Evolutionary conservation across 805 yeast species (phyloP), one percentile per base, ranked within the genome.

Genomic region (Yarrowia porcina): DNA sequence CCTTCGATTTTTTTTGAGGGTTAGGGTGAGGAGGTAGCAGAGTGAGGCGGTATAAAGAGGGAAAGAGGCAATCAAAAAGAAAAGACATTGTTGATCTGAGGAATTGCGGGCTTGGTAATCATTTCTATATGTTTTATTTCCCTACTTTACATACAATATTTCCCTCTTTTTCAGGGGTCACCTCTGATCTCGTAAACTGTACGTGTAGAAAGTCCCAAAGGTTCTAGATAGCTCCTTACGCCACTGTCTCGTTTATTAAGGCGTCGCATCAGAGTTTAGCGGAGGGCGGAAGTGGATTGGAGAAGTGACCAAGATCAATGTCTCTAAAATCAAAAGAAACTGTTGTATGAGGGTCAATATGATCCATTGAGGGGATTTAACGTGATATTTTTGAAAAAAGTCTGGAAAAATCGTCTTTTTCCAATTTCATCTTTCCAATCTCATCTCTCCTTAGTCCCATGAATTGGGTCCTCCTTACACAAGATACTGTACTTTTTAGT

Each of bases 211-310:
- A 17, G n/a, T 45, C 52, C 52, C 52, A 45, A 45, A 45, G 10
- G 52, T 45, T 45, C 52, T 45, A 45, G 52, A 45, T 45, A 45
- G 30, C 52, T 45, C 52, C 47, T 42, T 28, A 49, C 56, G 56
- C 56, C 56, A 49, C 56, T 30, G 54, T 20, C 21, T 8, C 13
- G 17, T 13, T 47, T 47, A 20, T 49, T 49, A 49, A 49, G 56
- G 56, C 56, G 56, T 49, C 20, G 56, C 39, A 49, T 21, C 56
- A 21, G 33, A 49, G 56, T 49, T 49, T 21, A 20, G 25, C 25
- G 15, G 42, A 15, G 20, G n/a, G 28, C 4, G 28, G 28, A 5
- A 8, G 28, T 25, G 28, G 28, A 25, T 25, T 4, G 8, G 28
- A 25, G 28, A 25, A 25, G 28, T n/a, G n/a, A n/a, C n/a, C n/a